phyloP scores from a whole-genome alignment of 805 yeast species.

The Metschnikowia anglica region DNA sequence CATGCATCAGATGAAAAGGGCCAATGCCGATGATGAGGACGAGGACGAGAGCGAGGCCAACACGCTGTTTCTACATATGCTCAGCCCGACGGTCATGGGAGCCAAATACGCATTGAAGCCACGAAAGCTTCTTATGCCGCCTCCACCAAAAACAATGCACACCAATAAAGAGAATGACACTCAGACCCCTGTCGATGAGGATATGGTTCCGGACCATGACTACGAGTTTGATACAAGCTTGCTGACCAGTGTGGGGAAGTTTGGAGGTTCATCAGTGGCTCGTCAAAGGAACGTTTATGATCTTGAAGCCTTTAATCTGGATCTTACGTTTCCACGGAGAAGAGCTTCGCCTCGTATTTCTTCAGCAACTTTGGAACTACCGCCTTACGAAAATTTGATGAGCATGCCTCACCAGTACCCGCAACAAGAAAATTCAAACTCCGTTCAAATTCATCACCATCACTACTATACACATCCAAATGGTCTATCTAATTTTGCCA shows the following conservation, averaged over 20 bases:
- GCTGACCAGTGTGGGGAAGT: slow-evolving; percentile 3
- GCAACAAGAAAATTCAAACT: not conserved
- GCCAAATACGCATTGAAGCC: slow-evolving; percentile 40
- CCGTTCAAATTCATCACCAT: slow-evolving; percentile 44
- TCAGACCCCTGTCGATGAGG: slow-evolving; percentile 5
- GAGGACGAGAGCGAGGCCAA: slow-evolving; percentile 11
- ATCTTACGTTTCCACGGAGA: not conserved
- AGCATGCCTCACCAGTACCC: not conserved
- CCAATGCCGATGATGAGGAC: slow-evolving; percentile 1
- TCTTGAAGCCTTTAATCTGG: not conserved
- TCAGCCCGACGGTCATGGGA: slow-evolving; percentile 43
- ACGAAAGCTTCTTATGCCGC: slow-evolving; percentile 31
- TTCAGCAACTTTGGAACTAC: not conserved
- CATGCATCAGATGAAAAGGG: not conserved
- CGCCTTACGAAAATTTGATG: not conserved
- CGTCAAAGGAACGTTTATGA: not conserved
- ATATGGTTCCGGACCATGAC: slow-evolving; percentile 16
- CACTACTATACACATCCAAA: slow-evolving; percentile 34
- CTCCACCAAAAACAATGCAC: slow-evolving; percentile 10
- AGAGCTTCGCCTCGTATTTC: not conserved
- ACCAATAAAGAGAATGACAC: not conserved
- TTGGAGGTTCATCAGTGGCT: not conserved
- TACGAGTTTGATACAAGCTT: slow-evolving; percentile 30
- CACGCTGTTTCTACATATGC: slow-evolving; percentile 20
- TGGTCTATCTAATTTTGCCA: not conserved